Conservation (phyloP, 257 asterid genomes). For the Petrea volubilis region DNA sequence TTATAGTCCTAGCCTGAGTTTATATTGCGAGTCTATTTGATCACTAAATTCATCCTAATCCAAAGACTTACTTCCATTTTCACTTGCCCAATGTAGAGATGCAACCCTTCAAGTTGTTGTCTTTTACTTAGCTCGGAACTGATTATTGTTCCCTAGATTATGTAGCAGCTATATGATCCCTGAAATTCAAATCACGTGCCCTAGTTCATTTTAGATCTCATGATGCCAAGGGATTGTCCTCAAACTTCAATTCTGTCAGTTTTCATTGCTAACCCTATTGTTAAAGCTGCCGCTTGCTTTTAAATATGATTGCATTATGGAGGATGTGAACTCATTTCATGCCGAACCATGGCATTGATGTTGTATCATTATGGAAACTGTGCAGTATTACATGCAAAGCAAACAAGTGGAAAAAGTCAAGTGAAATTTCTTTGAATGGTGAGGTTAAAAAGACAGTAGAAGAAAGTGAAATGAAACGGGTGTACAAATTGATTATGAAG, state of each 20-base stretch:
- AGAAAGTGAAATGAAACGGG: background rate
- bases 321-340: background rate
- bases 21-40: background rate
- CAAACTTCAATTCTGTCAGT: background rate
- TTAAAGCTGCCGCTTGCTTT: background rate
- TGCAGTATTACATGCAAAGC: background rate
- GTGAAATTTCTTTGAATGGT: background rate
- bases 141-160: background rate
- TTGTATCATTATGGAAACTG: background rate
- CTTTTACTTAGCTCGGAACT: background rate
- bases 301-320: background rate
- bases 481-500: background rate
- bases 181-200: background rate
- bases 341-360: background rate
- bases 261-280: background rate
- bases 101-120: slow-evolving; percentile 5
- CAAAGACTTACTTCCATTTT: background rate
- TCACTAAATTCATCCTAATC: background rate
- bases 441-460: background rate
- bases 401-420: no score
- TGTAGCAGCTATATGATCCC: background rate
- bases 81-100: background rate
- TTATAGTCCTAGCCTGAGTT: background rate
- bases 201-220: background rate
- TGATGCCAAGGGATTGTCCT: background rate